Evolutionary conservation across 2,329 filamentous ascomycete genomes (phyloP).

Genomic region (Epichloe uncinata): DNA sequence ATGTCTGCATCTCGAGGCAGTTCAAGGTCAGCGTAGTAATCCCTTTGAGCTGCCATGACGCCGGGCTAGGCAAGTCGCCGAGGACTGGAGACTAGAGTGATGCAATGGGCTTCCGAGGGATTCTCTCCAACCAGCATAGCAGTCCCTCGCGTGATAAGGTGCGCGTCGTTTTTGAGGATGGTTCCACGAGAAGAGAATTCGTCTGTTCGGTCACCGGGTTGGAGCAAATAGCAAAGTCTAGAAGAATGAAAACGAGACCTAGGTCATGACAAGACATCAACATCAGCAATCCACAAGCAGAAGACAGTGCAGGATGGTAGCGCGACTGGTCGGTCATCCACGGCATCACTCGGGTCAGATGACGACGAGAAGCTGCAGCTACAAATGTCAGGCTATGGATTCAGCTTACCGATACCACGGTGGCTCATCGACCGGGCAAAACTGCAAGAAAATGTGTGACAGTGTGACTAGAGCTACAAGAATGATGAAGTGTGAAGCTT

Average conservation of each 20-base stretch:
- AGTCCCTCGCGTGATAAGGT: background rate
- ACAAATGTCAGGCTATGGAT: background rate
- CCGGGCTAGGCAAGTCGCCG: background rate
- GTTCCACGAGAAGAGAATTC: background rate
- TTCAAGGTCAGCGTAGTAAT: constrained; percentile 80
- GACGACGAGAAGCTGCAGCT: background rate
- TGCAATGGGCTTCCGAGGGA: background rate
- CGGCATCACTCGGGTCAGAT: background rate
- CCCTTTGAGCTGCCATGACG: constrained; percentile 36
- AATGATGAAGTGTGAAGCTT: background rate
- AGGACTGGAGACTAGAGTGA: background rate
- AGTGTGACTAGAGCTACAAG: background rate
- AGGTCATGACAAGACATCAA: background rate
- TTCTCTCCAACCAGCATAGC: constrained; percentile 8
- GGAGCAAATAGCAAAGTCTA: background rate
- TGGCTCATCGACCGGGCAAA: no score
- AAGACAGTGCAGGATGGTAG: background rate
- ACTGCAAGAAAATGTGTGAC: no score
- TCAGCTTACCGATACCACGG: background rate
- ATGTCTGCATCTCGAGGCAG: constrained; percentile 52
- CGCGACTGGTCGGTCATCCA: background rate
- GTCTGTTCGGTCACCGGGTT: background rate
- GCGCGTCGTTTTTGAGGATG: background rate
- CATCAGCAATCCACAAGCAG: background rate
- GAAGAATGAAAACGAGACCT: background rate